A percentile compares a stretch with the other conserved stretches of the same genome.
These are phyloP conservation scores for Aspergillus sparsus DNA, from an alignment of 495 filamentous ascomycete species.

Conservation along the genomic window DNA sequence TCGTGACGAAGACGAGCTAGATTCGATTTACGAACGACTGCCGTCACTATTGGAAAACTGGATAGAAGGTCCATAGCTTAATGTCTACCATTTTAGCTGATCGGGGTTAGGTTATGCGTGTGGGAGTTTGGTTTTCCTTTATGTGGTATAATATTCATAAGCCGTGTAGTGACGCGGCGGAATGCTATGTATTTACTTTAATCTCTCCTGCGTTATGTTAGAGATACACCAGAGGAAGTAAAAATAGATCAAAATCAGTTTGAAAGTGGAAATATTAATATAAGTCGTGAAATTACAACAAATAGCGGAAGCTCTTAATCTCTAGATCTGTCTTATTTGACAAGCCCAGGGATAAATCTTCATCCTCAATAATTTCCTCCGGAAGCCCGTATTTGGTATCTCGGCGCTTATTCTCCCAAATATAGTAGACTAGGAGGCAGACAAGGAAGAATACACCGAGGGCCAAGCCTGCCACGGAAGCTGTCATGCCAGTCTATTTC, in stretches of 20 bases:
- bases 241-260: background rate
- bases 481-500: slow-evolving; percentile 37
- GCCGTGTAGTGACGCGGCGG: too few relatives aligned
- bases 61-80: background rate
- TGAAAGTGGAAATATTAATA: background rate
- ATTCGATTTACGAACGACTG: background rate
- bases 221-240: background rate
- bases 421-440: slow-evolving; percentile 31
- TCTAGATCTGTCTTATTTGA: slow-evolving; percentile 41
- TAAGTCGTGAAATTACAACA: slow-evolving; percentile 21
- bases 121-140: too few relatives aligned
- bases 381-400: slow-evolving; percentile 31
- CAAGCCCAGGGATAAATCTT: slow-evolving; percentile 33
- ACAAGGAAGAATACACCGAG: slow-evolving; percentile 33
- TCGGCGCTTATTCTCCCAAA: slow-evolving; percentile 32
- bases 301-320: slow-evolving; percentile 39
- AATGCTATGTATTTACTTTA: too few relatives aligned
- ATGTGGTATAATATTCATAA: too few relatives aligned
- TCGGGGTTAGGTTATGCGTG: background rate
- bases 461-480: slow-evolving; percentile 34
- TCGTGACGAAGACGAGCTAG: background rate
- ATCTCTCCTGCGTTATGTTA: too few relatives aligned
- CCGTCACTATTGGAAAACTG: background rate
- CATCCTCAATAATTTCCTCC: slow-evolving; percentile 25
- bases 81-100: background rate